Conservation (phyloP, 495 filamentous ascomycete genomes). For the Evansstolkia leycettana region DNA sequence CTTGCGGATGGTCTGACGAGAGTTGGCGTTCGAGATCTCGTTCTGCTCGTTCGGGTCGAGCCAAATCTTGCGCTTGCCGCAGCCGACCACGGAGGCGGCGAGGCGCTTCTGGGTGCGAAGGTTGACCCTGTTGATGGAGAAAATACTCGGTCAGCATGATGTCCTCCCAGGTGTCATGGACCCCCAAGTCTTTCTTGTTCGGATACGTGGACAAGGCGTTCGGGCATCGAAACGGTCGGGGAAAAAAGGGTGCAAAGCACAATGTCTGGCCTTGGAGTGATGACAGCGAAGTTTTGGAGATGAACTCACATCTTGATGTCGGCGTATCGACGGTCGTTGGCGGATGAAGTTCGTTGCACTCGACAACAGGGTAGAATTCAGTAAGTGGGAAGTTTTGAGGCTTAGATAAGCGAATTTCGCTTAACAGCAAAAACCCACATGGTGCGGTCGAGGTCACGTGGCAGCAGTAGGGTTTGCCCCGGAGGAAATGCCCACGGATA, state of each 20-base stretch:
- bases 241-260: slow-evolving; percentile 8
- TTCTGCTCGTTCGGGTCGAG: slow-evolving; percentile 98
- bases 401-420: slow-evolving; percentile 35
- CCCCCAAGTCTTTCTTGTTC: too few species aligned
- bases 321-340: slow-evolving; percentile 43
- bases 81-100: slow-evolving; percentile 92
- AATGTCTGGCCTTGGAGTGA: slow-evolving; percentile 5
- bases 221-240: neutral
- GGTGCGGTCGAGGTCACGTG: too few species aligned
- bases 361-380: slow-evolving; percentile 28
- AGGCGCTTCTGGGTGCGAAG: slow-evolving; percentile 99
- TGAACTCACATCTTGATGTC: slow-evolving; percentile 44
- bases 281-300: slow-evolving; percentile 13
- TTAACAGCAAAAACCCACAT: slow-evolving; percentile 33
- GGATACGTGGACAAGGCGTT: neutral
- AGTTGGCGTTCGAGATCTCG: slow-evolving; percentile 99
- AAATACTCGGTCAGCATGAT: slow-evolving; percentile 25
- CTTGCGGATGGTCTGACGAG: slow-evolving; percentile 99
- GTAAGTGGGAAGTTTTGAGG: slow-evolving; percentile 33
- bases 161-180: slow-evolving; percentile 11
- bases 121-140: slow-evolving; percentile 68
- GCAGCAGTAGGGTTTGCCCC: slow-evolving; percentile 25
- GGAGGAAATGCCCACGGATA: too few species aligned
- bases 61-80: slow-evolving; percentile 99
- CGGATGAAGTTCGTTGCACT: slow-evolving; percentile 41